phyloP scores from a whole-genome alignment of 108 stramenopile species.

The Ochromonas danica region DNA sequence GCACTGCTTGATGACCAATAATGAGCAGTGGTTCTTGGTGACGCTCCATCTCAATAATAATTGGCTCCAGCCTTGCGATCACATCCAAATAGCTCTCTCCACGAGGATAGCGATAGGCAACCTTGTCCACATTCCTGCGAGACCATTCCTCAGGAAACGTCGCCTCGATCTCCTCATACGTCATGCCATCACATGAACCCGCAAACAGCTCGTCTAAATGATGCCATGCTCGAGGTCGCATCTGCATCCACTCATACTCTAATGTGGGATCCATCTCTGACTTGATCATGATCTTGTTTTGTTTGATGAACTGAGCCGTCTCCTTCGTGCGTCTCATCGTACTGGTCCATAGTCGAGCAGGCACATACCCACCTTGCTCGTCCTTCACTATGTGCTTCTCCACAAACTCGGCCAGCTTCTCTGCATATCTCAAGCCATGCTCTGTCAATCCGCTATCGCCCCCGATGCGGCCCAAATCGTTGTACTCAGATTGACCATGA shows the following conservation, averaged over 20 bases:
- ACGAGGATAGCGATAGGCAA: constrained; percentile 73
- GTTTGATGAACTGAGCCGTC: constrained; percentile 85
- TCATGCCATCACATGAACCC: constrained; percentile 88
- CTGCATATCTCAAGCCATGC: constrained; percentile 81
- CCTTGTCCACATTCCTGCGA: constrained; percentile 82
- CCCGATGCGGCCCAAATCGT: constrained; percentile 92
- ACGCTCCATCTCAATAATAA: constrained; percentile 96
- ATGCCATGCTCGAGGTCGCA: constrained; percentile 58
- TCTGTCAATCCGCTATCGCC: constrained; percentile 89
- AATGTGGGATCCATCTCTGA: constrained; percentile 22
- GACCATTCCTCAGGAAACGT: constrained; percentile 89
- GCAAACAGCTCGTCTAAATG: constrained; percentile 92
- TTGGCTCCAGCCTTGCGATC: constrained; percentile 87
- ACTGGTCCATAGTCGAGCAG: constrained; percentile 90
- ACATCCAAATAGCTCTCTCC: constrained; percentile 99
- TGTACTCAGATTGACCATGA: constrained; percentile 98
- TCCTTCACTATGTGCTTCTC: constrained; percentile 45
- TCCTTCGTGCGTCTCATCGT: constrained; percentile 90
- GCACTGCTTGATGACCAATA: constrained; percentile 91
- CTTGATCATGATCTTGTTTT: constrained; percentile 39
- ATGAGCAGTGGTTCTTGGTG: constrained; percentile 92
- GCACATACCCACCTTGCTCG: constrained; percentile 28
- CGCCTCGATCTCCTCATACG: constrained; percentile 89
- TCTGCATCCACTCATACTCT: constrained; percentile 74
- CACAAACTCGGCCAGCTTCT: constrained; percentile 80